Evolutionary conservation across 164 flowering plant species (phyloP), one percentile per base, ranked within the genome.

Genomic region (Magnolia officinalis): DNA sequence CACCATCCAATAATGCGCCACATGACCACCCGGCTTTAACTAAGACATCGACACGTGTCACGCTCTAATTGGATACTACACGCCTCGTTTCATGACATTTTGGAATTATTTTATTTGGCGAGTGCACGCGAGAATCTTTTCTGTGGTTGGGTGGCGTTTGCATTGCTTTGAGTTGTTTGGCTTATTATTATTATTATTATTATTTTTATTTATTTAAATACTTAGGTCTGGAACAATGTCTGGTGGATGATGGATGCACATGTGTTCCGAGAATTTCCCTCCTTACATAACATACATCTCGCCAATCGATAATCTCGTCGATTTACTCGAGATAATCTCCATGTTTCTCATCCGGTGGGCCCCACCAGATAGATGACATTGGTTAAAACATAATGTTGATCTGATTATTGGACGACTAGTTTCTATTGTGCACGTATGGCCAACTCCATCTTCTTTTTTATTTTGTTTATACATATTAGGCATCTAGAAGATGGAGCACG

Each of bases 111-210:
- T 49, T 37, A 21, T 7, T 7, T 20, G 21, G 8, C 16, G 16
- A 72, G 74, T 72, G 74, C 74, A 72, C 74, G 74, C 74, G 74
- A 72, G 74, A 72, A 72, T 72, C 74, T 72, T 72, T 70, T 72
- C 61, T 55, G 19, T 55, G 74, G 74, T 55, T 55, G 74, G 64
- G 74, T 55, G 64, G 74, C 74, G 19, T 45, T 72, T 72, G 74
- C 74, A 58, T 72, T n/a, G 74, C 52, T 72, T 55, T 58, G n/a
- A 72, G 65, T 52, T 16, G 65, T 8, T 1, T 16, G 51, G 50
- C 20, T 49, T 21, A n/a, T 13, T 37, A 18, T 11, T 70, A 0
- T 31, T 29, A 50, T 70, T 37, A 70, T 59, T 59, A 59, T 59
- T 8, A 11, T 59, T 59, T 13, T 21, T n/a, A 8, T 64, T 64